A percentile compares a stretch with the other conserved stretches of the same genome.
Conservation (phyloP, 2,329 filamentous ascomycete genomes). For the Metarhizium guizhouense region DNA sequence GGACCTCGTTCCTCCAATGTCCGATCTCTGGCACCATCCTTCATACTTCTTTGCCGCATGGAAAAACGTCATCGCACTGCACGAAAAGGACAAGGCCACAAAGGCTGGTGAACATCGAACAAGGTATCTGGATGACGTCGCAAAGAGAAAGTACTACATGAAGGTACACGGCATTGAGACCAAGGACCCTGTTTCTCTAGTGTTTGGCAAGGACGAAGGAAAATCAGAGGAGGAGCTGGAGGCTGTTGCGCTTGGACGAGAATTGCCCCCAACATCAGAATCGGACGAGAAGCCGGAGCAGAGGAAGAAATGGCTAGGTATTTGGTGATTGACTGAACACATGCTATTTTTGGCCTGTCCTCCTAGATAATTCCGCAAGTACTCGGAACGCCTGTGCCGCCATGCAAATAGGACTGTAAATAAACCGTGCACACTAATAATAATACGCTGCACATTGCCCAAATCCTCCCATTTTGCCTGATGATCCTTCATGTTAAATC, state of each 20-base stretch:
- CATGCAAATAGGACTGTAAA: background rate
- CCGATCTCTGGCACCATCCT: conserved; percentile 61
- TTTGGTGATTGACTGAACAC: conserved; percentile 49
- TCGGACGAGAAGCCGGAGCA: conserved; percentile 19
- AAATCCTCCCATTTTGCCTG: background rate
- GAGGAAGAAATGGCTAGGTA: conserved; percentile 75
- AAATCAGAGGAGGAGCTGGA: conserved; percentile 28
- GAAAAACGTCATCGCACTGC: conserved; percentile 65
- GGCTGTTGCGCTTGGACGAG: conserved; percentile 25
- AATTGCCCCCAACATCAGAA: conserved; percentile 19
- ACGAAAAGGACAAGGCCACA: conserved; percentile 61
- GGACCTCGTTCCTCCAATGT: conserved; percentile 65
- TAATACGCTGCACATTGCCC: background rate
- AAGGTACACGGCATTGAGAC: conserved; percentile 75
- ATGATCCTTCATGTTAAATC: conserved; percentile 46
- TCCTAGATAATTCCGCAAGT: background rate
- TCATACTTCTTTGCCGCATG: conserved; percentile 56
- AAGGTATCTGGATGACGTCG: conserved; percentile 71
- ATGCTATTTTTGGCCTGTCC: background rate
- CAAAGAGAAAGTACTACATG: conserved; percentile 78
- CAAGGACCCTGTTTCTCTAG: conserved; percentile 43
- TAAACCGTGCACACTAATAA: background rate
- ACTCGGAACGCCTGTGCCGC: background rate
- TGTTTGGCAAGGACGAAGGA: conserved; percentile 28
- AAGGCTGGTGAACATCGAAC: conserved; percentile 63